Conservation (phyloP, 164 flowering plant species). For the Chimonanthus praecox region DNA sequence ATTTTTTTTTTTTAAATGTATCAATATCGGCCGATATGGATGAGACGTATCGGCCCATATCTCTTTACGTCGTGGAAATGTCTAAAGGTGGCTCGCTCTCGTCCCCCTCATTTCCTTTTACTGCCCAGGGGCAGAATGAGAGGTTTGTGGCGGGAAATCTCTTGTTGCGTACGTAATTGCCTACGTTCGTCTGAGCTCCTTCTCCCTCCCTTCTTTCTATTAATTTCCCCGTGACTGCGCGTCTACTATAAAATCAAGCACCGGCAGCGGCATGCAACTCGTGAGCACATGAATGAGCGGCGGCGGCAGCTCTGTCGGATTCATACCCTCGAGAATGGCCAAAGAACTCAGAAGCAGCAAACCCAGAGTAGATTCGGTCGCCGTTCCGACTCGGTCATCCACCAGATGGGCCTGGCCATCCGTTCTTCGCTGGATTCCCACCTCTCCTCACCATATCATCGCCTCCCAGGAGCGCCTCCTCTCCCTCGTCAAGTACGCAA, state of each 20-base stretch:
- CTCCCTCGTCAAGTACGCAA: constrained; percentile 62
- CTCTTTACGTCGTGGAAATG: too few species aligned
- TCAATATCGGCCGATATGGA: too few species aligned
- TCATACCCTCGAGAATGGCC: constrained; percentile 17
- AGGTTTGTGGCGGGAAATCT: too few species aligned
- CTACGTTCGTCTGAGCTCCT: too few species aligned
- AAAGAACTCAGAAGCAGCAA: constrained; percentile 19
- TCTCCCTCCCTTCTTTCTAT: too few species aligned
- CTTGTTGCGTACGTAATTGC: too few species aligned
- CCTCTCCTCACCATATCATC: constrained; percentile 76
- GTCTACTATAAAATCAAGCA: background rate
- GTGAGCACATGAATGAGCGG: background rate
- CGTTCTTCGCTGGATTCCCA: constrained; percentile 83
- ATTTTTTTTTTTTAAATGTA: too few species aligned
- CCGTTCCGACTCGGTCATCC: constrained; percentile 12
- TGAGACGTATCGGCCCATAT: too few species aligned
- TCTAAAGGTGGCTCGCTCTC: too few species aligned
- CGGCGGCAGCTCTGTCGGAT: background rate
- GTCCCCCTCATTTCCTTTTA: too few species aligned
- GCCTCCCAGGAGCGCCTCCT: constrained; percentile 93
- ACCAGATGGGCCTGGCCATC: constrained; percentile 56
- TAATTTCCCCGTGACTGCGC: too few species aligned
- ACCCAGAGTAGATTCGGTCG: background rate
- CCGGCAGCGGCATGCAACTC: background rate
- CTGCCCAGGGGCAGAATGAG: too few species aligned